A percentile compares a stretch with the other conserved stretches of the same genome.
phyloP scores from a whole-genome alignment of 129 eudicot genomes.

The Erigeron canadensis region DNA sequence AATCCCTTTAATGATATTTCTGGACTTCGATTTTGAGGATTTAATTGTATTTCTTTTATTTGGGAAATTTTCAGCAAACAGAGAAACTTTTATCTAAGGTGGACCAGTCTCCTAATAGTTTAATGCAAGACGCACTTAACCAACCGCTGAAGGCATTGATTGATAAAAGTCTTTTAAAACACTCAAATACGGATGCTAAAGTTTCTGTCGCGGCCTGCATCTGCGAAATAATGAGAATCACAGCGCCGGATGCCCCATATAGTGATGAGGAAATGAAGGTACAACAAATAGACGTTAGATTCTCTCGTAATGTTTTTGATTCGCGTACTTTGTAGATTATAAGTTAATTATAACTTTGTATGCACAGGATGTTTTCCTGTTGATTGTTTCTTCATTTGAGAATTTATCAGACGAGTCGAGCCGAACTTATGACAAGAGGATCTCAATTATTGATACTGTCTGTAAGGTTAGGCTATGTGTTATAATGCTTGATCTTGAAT shows the following conservation, averaged over 20 bases:
- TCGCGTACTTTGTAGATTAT: background rate
- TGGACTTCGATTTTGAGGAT: constrained; percentile 1
- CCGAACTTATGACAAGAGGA: constrained; percentile 60
- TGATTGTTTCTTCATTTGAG: constrained; percentile 83
- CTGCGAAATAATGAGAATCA: constrained; percentile 85
- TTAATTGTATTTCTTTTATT: constrained; percentile 14
- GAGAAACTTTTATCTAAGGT: constrained; percentile 60
- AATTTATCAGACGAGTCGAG: constrained; percentile 62
- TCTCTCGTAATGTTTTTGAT: background rate
- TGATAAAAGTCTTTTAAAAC: constrained; percentile 50
- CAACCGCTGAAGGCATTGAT: constrained; percentile 58
- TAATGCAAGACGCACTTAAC: constrained; percentile 56
- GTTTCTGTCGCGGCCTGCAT: constrained; percentile 82
- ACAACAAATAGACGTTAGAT: constrained; percentile 1
- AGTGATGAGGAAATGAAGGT: constrained; percentile 87
- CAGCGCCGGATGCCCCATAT: constrained; percentile 97
- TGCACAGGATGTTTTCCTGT: constrained; percentile 67
- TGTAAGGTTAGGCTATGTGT: constrained; percentile 90
- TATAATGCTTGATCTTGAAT: constrained; percentile 92
- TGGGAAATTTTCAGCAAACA: constrained; percentile 42
- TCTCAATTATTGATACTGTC: constrained; percentile 70
- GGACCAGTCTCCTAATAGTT: constrained; percentile 75
- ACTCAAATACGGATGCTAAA: constrained; percentile 67
- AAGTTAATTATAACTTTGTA: constrained; percentile 17
- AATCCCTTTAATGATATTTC: background rate